phyloP scores from a whole-genome alignment of 208 protist genomes.

The Vickermania ingenoplastis region DNA sequence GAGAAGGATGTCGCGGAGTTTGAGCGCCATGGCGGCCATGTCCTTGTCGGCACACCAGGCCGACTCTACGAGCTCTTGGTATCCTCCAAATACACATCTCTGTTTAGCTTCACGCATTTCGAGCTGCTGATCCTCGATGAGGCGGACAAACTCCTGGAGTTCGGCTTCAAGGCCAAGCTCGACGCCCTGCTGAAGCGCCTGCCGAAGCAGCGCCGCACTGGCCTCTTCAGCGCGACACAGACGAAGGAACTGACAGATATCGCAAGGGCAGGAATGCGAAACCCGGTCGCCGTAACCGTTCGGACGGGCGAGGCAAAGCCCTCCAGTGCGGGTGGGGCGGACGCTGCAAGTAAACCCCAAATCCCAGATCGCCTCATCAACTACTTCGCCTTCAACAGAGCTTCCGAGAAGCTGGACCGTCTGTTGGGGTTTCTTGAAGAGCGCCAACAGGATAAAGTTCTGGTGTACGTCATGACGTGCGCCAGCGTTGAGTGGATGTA shows the following conservation, averaged over 20 bases:
- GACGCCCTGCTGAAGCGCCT: slow-evolving; percentile 84
- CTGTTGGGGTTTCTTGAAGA: slow-evolving; percentile 63
- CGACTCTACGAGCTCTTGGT: slow-evolving; percentile 87
- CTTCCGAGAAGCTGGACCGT: slow-evolving; percentile 83
- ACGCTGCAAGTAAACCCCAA: slow-evolving; percentile 59
- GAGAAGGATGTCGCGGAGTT: slow-evolving; percentile 72
- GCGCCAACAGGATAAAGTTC: slow-evolving; percentile 67
- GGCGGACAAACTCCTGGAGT: slow-evolving; percentile 89
- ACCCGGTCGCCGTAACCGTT: slow-evolving; percentile 84
- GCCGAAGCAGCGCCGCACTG: slow-evolving; percentile 86
- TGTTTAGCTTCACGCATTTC: slow-evolving; percentile 72
- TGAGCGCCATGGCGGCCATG: slow-evolving; percentile 67
- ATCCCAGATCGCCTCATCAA: slow-evolving; percentile 83
- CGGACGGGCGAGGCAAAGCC: slow-evolving; percentile 22
- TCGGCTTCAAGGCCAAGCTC: slow-evolving; percentile 90
- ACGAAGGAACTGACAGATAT: slow-evolving; percentile 87
- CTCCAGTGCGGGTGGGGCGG: slow-evolving; percentile 28
- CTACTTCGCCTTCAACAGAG: slow-evolving; percentile 69
- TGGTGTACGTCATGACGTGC: slow-evolving; percentile 92
- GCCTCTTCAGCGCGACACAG: slow-evolving; percentile 91
- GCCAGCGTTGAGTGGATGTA: slow-evolving; percentile 88
- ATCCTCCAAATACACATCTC: slow-evolving; percentile 57
- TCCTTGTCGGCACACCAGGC: slow-evolving; percentile 88
- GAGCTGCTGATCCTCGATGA: slow-evolving; percentile 92
- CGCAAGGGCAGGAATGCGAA: slow-evolving; percentile 83